Evolutionary conservation across 306 rosid species (phyloP).

Genomic region (Dalbergia cultrata): DNA sequence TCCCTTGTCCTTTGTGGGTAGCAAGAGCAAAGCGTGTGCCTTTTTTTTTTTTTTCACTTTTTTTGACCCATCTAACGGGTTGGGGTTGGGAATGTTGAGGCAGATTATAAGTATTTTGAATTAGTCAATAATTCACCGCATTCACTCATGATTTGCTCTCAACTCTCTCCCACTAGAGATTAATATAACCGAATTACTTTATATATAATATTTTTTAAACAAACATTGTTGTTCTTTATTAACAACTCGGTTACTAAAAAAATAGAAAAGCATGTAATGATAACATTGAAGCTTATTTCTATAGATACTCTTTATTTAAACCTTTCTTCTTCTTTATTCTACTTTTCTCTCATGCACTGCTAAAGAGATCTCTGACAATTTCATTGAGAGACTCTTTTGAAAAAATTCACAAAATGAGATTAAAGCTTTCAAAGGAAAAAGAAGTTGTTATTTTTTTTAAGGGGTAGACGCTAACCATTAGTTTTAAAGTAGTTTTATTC

Average conservation of each 20-base stretch:
- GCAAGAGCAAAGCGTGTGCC: neutral
- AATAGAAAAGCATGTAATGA: neutral
- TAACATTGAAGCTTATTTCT: too few relatives aligned
- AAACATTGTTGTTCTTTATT: neutral
- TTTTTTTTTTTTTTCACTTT: neutral
- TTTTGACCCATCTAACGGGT: constrained; percentile 38
- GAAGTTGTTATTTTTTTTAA: too few relatives aligned
- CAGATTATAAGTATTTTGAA: constrained; percentile 30
- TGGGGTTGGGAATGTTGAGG: neutral
- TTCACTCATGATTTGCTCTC: neutral
- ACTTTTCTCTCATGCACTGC: too few relatives aligned
- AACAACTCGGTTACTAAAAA: neutral
- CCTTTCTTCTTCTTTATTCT: too few relatives aligned
- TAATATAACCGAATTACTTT: neutral
- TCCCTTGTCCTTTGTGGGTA: neutral
- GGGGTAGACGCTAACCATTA: too few relatives aligned
- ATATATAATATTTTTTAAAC: neutral
- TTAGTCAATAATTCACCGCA: constrained; percentile 49
- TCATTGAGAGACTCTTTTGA: too few relatives aligned
- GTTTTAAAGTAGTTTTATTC: too few relatives aligned
- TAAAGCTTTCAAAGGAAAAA: too few relatives aligned
- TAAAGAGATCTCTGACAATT: too few relatives aligned
- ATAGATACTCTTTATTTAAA: too few relatives aligned
- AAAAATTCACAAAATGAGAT: too few relatives aligned
- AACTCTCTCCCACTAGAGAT: neutral